Evolutionary conservation across 2,329 filamentous ascomycete genomes (phyloP).

Genomic region (Dactylellina parvicollis): DNA sequence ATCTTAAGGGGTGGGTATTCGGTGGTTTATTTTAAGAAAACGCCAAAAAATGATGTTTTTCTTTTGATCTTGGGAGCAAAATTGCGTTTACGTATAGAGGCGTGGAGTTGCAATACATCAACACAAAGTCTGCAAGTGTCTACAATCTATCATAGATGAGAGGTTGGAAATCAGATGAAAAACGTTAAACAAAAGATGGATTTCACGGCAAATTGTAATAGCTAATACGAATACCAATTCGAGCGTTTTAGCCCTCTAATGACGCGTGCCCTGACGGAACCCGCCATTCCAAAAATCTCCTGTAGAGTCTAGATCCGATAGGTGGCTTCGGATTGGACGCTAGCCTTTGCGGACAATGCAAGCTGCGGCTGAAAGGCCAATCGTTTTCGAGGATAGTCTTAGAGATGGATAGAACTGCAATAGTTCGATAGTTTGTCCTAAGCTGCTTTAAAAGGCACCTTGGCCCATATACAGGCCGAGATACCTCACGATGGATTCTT

Average conservation of each 20-base stretch:
- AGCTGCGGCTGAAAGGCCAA: slow-evolving; percentile 38
- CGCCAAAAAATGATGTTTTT: slow-evolving; percentile 5
- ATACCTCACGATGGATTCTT: slow-evolving; percentile 45
- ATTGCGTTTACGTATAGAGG: neutral
- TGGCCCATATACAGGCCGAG: slow-evolving; percentile 19
- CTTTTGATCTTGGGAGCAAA: slow-evolving; percentile 5
- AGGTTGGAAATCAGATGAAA: slow-evolving; percentile 35
- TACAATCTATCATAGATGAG: neutral
- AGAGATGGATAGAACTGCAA: slow-evolving; percentile 42
- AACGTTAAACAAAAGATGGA: slow-evolving; percentile 12
- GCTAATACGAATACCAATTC: slow-evolving; percentile 28
- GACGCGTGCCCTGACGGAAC: slow-evolving; percentile 46
- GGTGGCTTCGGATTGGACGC: slow-evolving; percentile 46
- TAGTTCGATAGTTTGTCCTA: slow-evolving; percentile 30
- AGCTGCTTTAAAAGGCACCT: slow-evolving; percentile 44
- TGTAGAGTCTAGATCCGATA: slow-evolving; percentile 52
- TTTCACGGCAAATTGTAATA: slow-evolving; percentile 6
- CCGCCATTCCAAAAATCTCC: slow-evolving; percentile 50
- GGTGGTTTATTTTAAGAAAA: slow-evolving; percentile 33
- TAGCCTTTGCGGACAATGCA: slow-evolving; percentile 37
- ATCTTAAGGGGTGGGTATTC: neutral
- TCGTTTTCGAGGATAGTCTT: slow-evolving; percentile 39
- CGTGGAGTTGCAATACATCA: slow-evolving; percentile 13
- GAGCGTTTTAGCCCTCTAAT: slow-evolving; percentile 29
- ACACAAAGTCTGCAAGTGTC: neutral